Base-by-base conservation (phyloP, 257 asterid species). In the Linaria vulgaris region DNA sequence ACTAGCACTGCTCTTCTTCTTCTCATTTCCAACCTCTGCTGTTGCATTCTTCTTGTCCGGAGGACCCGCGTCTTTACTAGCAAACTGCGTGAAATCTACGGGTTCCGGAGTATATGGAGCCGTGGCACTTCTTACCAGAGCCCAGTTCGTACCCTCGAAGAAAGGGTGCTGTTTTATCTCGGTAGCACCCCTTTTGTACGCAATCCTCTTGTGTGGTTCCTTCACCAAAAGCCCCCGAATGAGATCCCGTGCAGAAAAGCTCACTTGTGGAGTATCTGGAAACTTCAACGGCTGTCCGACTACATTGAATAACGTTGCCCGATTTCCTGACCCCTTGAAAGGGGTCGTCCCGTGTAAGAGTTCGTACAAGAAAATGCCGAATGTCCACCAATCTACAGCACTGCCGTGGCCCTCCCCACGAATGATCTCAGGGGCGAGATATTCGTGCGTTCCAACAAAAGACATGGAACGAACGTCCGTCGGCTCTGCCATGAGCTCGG, bases 321-420 rank as follows among this genome's bases (percentile, higher is more conserved):
- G 75, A 21, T 81, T 78, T n/a, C 87, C 87, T 6, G 78, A 31
- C 0, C 87, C 87, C 47, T 82, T 82, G 59, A 82, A 82, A 0
- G 88, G 88, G 3, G 88, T 82, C 8, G 74, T 82, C 19, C 88
- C 88, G 16, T 66, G 80, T 20, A 82, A 38, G 30, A 82, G 85
- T 66, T 82, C 88, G 16, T 76, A 82, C 71, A 82, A 47, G 81
- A 82, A 82, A 44, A 82, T 82, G 9, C 88, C 88, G 6, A 82
- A 79, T 1, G 88, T 82, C 88, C 88, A 82, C 88, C 88, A 82
- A 51, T 82, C 88, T 64, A 82, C 88, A 1, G 88, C 88, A 50
- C 88, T 82, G 30, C 85, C 85, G 12, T 82, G 85, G 0, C 88
- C 84, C 73, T 82, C 87, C 19, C 87, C 87, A 15, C 87, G 80